Conservation (phyloP, 192 early-diverging fungal genomes). For the Podila epigama region DNA sequence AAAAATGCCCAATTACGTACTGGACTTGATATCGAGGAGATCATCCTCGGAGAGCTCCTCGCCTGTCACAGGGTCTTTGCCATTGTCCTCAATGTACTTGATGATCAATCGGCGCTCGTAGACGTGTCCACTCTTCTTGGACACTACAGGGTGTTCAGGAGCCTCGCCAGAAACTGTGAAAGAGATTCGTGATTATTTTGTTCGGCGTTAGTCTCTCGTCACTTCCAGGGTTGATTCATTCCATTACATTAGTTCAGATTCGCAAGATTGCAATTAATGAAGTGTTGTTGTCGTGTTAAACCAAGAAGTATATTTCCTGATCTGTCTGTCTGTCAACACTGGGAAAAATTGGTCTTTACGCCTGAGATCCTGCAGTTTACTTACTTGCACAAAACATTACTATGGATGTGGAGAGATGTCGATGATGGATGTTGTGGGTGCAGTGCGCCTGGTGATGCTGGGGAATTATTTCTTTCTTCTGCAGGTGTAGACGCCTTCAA, state of each 20-base stretch:
- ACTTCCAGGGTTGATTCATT: background rate
- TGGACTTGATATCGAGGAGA: constrained; percentile 72
- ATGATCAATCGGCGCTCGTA: constrained; percentile 89
- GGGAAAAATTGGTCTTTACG: background rate
- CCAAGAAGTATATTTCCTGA: too few species aligned
- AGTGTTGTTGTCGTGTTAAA: too few species aligned
- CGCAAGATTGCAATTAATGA: too few species aligned
- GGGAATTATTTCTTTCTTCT: too few species aligned
- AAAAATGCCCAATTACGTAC: constrained; percentile 46
- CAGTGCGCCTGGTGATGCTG: too few species aligned
- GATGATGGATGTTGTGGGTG: background rate
- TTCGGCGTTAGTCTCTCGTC: background rate
- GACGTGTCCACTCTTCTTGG: constrained; percentile 81
- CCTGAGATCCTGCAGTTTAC: constrained; percentile 1
- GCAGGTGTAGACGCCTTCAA: too few species aligned
- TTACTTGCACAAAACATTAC: constrained; percentile 52
- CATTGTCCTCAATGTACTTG: constrained; percentile 87
- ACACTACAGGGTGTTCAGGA: constrained; percentile 89
- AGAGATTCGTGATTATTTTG: background rate
- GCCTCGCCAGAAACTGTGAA: constrained; percentile 97
- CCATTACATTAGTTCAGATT: background rate
- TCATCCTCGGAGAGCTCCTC: constrained; percentile 76
- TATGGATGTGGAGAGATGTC: background rate
- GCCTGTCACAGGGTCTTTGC: constrained; percentile 82
- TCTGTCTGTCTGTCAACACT: background rate